Percentiles rank a stretch among this genome's conserved stretches.
Evolutionary conservation across 148 eudicot genomes (phyloP).

Genomic region (Amaranthus hypochondriacus): DNA sequence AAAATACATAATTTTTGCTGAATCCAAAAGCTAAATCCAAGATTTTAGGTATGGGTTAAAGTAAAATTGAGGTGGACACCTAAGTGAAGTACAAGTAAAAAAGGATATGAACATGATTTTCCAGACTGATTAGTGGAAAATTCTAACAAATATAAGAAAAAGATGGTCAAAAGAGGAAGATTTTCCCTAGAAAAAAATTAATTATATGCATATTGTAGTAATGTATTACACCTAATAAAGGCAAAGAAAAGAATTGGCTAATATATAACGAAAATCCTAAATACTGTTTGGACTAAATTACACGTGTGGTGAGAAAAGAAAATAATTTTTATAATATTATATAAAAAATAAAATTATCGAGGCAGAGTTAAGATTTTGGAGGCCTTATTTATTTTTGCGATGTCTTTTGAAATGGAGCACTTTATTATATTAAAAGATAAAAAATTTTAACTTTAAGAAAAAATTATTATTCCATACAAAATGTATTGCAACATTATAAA

Average conservation of each 20-base stretch:
- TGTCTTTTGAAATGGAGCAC: too few species aligned
- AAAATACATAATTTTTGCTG: constrained; percentile 1
- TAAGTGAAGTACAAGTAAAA: neutral
- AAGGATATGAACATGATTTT: neutral
- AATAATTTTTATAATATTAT: neutral
- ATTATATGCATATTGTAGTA: neutral
- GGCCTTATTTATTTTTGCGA: too few species aligned
- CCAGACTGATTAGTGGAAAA: neutral
- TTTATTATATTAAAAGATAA: too few species aligned
- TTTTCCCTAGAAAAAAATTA: neutral
- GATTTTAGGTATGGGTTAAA: constrained; percentile 22
- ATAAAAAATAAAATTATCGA: too few species aligned
- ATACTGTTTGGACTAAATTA: neutral
- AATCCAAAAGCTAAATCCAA: constrained; percentile 27
- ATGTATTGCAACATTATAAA: too few species aligned
- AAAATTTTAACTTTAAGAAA: too few species aligned
- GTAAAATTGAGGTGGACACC: neutral
- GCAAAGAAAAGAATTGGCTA: constrained; percentile 4
- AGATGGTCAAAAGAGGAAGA: neutral
- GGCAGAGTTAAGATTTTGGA: too few species aligned
- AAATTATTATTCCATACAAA: too few species aligned
- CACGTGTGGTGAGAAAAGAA: neutral
- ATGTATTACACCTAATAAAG: constrained; percentile 3
- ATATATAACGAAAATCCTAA: neutral
- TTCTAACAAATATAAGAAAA: neutral